Conservation (phyloP, 2,329 filamentous ascomycete species). For the Dichotomopilus funicola region DNA sequence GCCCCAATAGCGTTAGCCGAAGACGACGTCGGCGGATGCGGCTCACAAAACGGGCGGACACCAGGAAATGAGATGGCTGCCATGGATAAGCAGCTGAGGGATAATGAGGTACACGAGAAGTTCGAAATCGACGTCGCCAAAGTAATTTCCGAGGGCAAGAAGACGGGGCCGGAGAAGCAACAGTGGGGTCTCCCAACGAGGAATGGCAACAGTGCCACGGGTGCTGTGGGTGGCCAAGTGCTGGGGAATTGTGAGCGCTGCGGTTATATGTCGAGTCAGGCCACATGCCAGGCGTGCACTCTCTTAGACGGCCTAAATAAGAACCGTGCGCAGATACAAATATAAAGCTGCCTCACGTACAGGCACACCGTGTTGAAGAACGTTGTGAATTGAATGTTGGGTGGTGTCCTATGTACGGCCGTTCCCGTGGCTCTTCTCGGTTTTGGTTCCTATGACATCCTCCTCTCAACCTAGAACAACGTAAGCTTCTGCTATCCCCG, state of each 20-base stretch:
- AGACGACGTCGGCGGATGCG: slow-evolving; percentile 66
- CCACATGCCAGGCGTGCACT: slow-evolving; percentile 87
- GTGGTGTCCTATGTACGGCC: not conserved
- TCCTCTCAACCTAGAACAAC: slow-evolving; percentile 44
- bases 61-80: slow-evolving; percentile 72
- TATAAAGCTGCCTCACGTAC: slow-evolving; percentile 31
- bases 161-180: slow-evolving; percentile 22
- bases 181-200: slow-evolving; percentile 24
- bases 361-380: slow-evolving; percentile 5
- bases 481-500: slow-evolving; percentile 6
- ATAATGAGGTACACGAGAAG: slow-evolving; percentile 53
- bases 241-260: slow-evolving; percentile 81
- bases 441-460: slow-evolving; percentile 37
- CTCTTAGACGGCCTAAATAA: slow-evolving; percentile 89
- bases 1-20: slow-evolving; percentile 38
- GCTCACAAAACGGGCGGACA: slow-evolving; percentile 58
- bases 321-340: slow-evolving; percentile 53
- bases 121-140: slow-evolving; percentile 62
- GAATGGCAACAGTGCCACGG: slow-evolving; percentile 17
- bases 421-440: not conserved
- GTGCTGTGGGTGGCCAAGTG: slow-evolving; percentile 45
- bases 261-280: slow-evolving; percentile 92
- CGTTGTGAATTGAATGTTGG: not conserved
- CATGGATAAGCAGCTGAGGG: slow-evolving; percentile 67
- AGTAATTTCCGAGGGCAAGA: slow-evolving; percentile 32